A percentile compares a stretch with the other conserved stretches of the same genome.
phyloP scores from a whole-genome alignment of 2,329 filamentous ascomycete genomes.

The Grosmannia penicillata region DNA sequence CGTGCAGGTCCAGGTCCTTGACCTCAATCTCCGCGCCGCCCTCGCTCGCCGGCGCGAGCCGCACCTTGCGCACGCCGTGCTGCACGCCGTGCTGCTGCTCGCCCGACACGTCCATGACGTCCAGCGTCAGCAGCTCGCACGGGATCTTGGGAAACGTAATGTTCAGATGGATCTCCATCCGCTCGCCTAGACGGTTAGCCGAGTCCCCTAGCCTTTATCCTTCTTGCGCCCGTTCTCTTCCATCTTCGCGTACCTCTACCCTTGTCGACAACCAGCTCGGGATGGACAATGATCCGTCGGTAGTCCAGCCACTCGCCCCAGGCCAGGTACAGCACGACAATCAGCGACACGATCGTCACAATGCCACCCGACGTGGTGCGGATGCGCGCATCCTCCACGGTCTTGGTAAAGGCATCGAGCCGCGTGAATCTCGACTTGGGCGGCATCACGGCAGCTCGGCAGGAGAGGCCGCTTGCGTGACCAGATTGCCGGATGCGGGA shows the following conservation, averaged over 20 bases:
- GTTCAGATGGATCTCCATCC: conserved; percentile 98
- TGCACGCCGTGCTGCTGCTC: conserved; percentile 91
- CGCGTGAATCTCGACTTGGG: conserved; percentile 86
- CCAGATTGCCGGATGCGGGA: no score
- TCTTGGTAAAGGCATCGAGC: conserved; percentile 98
- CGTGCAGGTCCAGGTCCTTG: conserved; percentile 55
- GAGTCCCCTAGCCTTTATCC: neutral
- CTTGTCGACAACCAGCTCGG: conserved; percentile 92
- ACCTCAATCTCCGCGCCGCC: conserved; percentile 64
- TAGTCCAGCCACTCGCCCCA: conserved; percentile 97
- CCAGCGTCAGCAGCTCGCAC: conserved; percentile 88
- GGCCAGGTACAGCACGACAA: conserved; percentile 76
- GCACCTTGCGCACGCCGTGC: conserved; percentile 84
- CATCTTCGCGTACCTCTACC: conserved; percentile 51
- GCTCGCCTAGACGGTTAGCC: conserved; percentile 52
- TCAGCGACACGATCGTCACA: conserved; percentile 78
- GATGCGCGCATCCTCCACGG: conserved; percentile 92
- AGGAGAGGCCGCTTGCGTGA: no score
- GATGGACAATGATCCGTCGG: conserved; percentile 68
- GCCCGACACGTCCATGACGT: conserved; percentile 98
- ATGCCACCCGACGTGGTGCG: conserved; percentile 91
- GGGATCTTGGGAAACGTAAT: conserved; percentile 88
- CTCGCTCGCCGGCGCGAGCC: conserved; percentile 55
- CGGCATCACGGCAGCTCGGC: conserved; percentile 44
- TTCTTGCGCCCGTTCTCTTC: neutral